Evolutionary conservation across 2,329 filamentous ascomycete species (phyloP).

Genomic region (Purpureocillium takamizusanense): DNA sequence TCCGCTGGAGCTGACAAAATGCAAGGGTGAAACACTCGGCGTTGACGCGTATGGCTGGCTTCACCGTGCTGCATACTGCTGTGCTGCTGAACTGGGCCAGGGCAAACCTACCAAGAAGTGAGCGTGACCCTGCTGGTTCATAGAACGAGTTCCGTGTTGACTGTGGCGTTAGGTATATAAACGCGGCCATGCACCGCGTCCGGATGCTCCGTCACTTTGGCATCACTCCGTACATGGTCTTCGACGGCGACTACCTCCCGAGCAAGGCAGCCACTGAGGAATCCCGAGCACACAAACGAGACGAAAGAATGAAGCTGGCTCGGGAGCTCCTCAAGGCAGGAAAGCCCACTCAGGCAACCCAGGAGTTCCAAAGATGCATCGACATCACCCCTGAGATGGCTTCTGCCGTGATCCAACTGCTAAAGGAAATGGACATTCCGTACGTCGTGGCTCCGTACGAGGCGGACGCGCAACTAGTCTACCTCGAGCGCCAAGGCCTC

Average conservation of each 20-base stretch:
- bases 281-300: constrained; percentile 63
- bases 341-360: constrained; percentile 68
- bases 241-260: constrained; percentile 90
- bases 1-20: constrained; percentile 78
- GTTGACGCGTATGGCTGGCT: constrained; percentile 98
- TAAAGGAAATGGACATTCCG: constrained; percentile 69
- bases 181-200: constrained; percentile 83
- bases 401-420: constrained; percentile 77
- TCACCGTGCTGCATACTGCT: constrained; percentile 83
- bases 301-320: constrained; percentile 67
- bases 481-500: constrained; percentile 77
- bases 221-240: constrained; percentile 88
- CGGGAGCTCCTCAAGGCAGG: constrained; percentile 75
- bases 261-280: constrained; percentile 86
- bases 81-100: constrained; percentile 82
- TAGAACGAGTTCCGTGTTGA: background rate
- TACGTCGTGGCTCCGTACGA: constrained; percentile 97
- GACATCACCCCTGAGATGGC: constrained; percentile 98
- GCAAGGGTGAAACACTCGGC: constrained; percentile 78
- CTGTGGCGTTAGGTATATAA: constrained; percentile 58
- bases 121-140: constrained; percentile 13
- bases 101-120: constrained; percentile 83
- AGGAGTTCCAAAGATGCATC: constrained; percentile 88
- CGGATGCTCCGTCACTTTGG: constrained; percentile 92
- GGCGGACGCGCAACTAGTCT: constrained; percentile 93